phyloP scores from a whole-genome alignment of 352 stramenopile genomes.

The Phytopythium delawarense region DNA sequence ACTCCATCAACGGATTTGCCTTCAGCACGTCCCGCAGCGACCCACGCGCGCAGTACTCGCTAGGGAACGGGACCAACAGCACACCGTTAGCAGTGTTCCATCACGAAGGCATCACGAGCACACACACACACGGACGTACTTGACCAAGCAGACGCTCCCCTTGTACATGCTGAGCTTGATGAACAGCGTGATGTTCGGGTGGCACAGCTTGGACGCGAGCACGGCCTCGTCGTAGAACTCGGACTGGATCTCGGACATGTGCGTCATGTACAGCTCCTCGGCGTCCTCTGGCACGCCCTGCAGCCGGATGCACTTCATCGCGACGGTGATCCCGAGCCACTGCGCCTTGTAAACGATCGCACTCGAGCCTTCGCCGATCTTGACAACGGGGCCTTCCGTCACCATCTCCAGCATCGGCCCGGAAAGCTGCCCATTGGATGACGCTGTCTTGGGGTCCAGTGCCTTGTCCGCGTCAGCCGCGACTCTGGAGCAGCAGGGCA shows the following conservation, averaged over 20 bases:
- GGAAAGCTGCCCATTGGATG: slow-evolving; percentile 14
- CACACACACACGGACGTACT: slow-evolving; percentile 32
- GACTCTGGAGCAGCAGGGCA: slow-evolving; percentile 34
- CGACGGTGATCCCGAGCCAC: slow-evolving; percentile 71
- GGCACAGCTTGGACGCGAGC: slow-evolving; percentile 53
- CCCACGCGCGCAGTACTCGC: slow-evolving; percentile 62
- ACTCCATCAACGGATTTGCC: slow-evolving; percentile 58
- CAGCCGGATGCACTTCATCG: slow-evolving; percentile 69
- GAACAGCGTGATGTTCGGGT: slow-evolving; percentile 77
- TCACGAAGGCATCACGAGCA: neutral
- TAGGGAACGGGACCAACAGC: slow-evolving; percentile 15
- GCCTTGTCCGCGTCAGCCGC: neutral
- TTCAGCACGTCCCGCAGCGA: slow-evolving; percentile 59
- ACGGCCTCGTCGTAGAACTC: slow-evolving; percentile 68
- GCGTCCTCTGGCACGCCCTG: slow-evolving; percentile 33
- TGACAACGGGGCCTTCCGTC: slow-evolving; percentile 49
- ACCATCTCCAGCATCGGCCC: slow-evolving; percentile 43
- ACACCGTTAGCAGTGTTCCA: slow-evolving; percentile 10
- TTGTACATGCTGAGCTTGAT: slow-evolving; percentile 67
- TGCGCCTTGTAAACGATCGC: slow-evolving; percentile 62
- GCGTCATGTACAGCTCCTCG: slow-evolving; percentile 64
- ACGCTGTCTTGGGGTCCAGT: slow-evolving; percentile 8
- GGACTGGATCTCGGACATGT: slow-evolving; percentile 49
- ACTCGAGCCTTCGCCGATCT: slow-evolving; percentile 66
- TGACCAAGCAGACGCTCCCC: slow-evolving; percentile 65